Base-by-base conservation (phyloP, 805 yeast genomes). In the Gaillardinia entomophila region DNA sequence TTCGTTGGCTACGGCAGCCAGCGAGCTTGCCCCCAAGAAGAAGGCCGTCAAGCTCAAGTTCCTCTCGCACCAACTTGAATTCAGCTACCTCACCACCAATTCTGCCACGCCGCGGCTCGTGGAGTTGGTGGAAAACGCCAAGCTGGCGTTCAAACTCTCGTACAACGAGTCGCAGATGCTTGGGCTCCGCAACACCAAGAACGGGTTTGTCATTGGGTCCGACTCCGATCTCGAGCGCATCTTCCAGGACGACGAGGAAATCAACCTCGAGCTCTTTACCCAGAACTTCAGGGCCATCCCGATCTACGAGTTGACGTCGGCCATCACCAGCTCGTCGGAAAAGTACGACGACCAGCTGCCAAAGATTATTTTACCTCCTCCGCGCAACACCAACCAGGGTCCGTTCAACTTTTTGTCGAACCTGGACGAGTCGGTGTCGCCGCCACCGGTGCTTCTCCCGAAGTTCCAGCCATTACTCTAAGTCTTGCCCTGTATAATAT, bases 111-210 rank as follows among this genome's bases (percentile, higher is more conserved):
- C 97, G 2, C 80, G 92, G 0, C 60, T 79, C 25, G 48, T 70
- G 18, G 97, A 89, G 55, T 58, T 89, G n/a, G 46, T 87, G 10
- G 84, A 82, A 35, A 88, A 87, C 51, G 87, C 86, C 12, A 76
- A 75, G 34, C 64, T 70, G 31, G 83, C 89, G 16, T 89, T 89
- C 54, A 71, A 73, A 20, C 57, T 64, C 12, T 38, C 46, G 6
- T 56, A 55, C 33, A 40, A 23, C 22, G 10, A 19, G 10, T 19
- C 22, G 6, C 22, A 19, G 14, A 44, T 40, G 12, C 41, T 62
- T 27, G 60, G 60, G 7, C 38, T 65, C 27, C 43, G 54, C 26
- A 51, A 60, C 31, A 24, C 41, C 28, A 41, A 36, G 15, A 47
- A 47, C 14, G 61, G 63, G 7, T 34, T 34, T 1, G 36, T 55